Conservation (phyloP, 257 asterid species). For the Solanum chmielewskii region DNA sequence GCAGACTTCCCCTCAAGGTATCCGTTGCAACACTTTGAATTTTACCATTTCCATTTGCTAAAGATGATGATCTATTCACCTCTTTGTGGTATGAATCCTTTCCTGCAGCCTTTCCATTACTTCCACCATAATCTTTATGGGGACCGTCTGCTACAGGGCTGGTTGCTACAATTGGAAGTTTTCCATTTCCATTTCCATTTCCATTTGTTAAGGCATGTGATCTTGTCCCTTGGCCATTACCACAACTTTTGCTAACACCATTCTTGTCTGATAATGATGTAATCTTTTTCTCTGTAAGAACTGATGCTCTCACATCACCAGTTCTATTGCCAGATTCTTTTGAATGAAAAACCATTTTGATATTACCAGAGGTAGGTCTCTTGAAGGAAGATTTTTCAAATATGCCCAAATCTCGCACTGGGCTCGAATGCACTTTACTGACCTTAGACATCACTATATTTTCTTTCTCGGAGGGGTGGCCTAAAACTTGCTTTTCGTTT, state of each 20-base stretch:
- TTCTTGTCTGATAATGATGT: constrained; percentile 19
- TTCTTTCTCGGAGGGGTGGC: constrained; percentile 18
- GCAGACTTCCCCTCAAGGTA: constrained; percentile 12
- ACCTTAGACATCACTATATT: constrained; percentile 15
- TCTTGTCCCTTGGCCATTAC: constrained; percentile 10
- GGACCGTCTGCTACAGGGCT: constrained; percentile 14
- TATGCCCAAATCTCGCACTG: constrained; percentile 13
- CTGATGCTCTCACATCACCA: constrained; percentile 15
- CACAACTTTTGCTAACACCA: constrained; percentile 17
- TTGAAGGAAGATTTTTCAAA: constrained; percentile 19
- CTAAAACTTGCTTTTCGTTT: constrained; percentile 13
- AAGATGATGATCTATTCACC: constrained; percentile 14
- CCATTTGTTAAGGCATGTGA: constrained; percentile 18
- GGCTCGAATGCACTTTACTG: constrained; percentile 25
- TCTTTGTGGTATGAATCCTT: constrained; percentile 1
- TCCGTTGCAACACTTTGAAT: constrained; percentile 8
- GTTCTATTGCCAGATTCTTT: constrained; percentile 31
- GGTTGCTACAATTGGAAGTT: constrained; percentile 9
- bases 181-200: constrained; percentile 18
- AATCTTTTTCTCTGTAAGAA: constrained; percentile 19
- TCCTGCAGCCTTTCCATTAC: constrained; percentile 1
- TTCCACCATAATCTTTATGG: constrained; percentile 13
- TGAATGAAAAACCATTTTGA: constrained; percentile 25
- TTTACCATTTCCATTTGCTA: constrained; percentile 26
- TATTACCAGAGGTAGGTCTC: constrained; percentile 33